A percentile compares a stretch with the other conserved stretches of the same genome.
phyloP scores from a whole-genome alignment of 1,284 basidiomycete genomes.

The Kalmanozyma brasiliensis region DNA sequence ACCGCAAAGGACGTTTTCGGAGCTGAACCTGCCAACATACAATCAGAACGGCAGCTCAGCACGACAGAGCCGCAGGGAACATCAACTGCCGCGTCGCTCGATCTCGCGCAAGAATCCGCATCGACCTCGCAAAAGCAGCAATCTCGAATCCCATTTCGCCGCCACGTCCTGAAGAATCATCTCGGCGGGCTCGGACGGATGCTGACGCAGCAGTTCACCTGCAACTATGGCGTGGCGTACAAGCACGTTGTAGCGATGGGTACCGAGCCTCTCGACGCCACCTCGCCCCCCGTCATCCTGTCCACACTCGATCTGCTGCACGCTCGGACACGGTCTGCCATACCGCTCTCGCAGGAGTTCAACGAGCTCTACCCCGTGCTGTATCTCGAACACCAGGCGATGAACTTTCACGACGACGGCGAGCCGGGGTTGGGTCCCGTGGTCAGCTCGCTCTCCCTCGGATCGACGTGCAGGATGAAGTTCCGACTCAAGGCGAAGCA shows the following conservation, averaged over 20 bases:
- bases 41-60: too few relatives aligned
- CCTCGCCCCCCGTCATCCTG: slow-evolving; percentile 12
- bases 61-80: too few relatives aligned
- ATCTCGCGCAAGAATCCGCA: background rate
- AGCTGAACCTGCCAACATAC: too few relatives aligned
- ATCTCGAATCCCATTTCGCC: slow-evolving; percentile 29
- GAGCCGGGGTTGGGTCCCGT: slow-evolving; percentile 51
- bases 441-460: slow-evolving; percentile 49
- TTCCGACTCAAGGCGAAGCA: slow-evolving; percentile 45
- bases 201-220: slow-evolving; percentile 54
- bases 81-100: background rate
- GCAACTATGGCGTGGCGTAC: slow-evolving; percentile 53
- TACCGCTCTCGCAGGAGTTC: slow-evolving; percentile 12
- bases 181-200: slow-evolving; percentile 18
- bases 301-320: slow-evolving; percentile 25
- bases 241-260: slow-evolving; percentile 49
- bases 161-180: slow-evolving; percentile 36
- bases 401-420: slow-evolving; percentile 57
- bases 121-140: background rate
- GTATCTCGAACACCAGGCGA: slow-evolving; percentile 46
- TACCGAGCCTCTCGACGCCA: slow-evolving; percentile 18
- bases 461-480: slow-evolving; percentile 43
- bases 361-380: slow-evolving; percentile 57
- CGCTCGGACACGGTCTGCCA: slow-evolving; percentile 8
- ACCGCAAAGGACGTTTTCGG: too few relatives aligned